Evolutionary conservation across 164 flowering plant species (phyloP), one percentile per base, ranked within the genome.

Genomic region (Amborella trichopoda): DNA sequence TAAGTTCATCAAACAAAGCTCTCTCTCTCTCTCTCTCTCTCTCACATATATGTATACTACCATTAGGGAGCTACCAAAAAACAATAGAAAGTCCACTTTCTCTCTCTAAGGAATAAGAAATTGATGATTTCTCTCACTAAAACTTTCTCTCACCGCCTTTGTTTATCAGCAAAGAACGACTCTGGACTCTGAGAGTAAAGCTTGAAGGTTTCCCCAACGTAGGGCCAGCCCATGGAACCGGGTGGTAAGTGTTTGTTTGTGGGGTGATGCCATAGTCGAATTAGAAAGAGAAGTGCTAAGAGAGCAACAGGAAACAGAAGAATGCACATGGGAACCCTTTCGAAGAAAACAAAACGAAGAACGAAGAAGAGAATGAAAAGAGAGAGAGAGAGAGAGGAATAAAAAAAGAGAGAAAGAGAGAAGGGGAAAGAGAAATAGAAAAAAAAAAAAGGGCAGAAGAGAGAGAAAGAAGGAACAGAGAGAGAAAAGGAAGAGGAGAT

Each of bases 171-270:
- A 56, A 78, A 87, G 73, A 87, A 87, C 62, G 78, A 51, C 48
- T 75, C 81, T 3, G 90, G 93, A 46, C 77, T 68, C 40, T 87
- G 63, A 21, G 87, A 56, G 68, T 83, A 87, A 48, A 80, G 87
- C 55, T 66, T 66, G 63, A 80, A 72, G 0, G 93, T 87, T 51
- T 87, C 96, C 21, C 96, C 96, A 4, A 87, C 55, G 37, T 83
- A 87, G 47, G 96, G 96, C 93, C 87, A 87, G 3, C 90, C 96
- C 89, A 83, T 68, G 11, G 96, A 83, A 25, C 96, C 96, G 26
- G 96, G 95, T 1, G 95, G 95, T 4, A 82, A 62, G 26, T 57
- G 66, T 10, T 63, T 68, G 46, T 53, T 22, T 10, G 26, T 34
- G 23, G 41, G 14, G 9, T 23, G 43, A 6, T 44, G 54, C 61